Base-by-base conservation (phyloP, 2,329 filamentous ascomycete species). In the Pyrenophora tritici-repentis region DNA sequence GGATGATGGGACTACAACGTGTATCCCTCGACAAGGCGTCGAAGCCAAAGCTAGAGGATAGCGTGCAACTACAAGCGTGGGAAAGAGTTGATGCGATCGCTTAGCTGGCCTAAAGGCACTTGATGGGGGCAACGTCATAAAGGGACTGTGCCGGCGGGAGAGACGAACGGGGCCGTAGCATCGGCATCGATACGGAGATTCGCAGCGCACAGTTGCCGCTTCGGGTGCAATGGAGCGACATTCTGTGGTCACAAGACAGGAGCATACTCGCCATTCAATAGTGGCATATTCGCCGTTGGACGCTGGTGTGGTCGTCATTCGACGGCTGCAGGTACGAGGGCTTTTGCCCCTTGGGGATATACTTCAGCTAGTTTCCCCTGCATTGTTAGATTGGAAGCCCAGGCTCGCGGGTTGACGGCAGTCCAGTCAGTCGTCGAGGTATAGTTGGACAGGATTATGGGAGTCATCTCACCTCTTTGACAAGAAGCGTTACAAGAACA, bases 1-100 rank as follows among this genome's bases (percentile, higher is more conserved):
- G 90, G 89, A 96, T 97, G 89, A 88, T 97, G 84, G 91, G 91
- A 9, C 83, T 92, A 50, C 80, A 86, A 54, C 78, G 78, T 49
- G 84, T 87, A 13, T 63, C 64, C 36, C 65, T 71, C 10, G 66
- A 71, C 44, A 65, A 67, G n/a, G 58, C 59, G 12, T 48, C 56
- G 59, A 50, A 59, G 66, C 71, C 61, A 29, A 74, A 66, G 62
- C 72, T 77, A 48, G 71, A 75, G 54, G 75, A 76, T 48, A 78
- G 75, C 56, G 70, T 77, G 53, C 75, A 53, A 37, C 44, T 52
- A 17, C 50, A 76, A 47, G 78, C 67, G 35, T 73, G 77, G 77
- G 77, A 79, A 61, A 76, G 74, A 60, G 61, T 79, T 18, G 76
- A 77, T 26, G 66, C 66, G 35, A 22, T 46, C 22, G 51, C 42